phyloP scores from a whole-genome alignment of 495 filamentous ascomycete species.

The Apiosordaria backusii region DNA sequence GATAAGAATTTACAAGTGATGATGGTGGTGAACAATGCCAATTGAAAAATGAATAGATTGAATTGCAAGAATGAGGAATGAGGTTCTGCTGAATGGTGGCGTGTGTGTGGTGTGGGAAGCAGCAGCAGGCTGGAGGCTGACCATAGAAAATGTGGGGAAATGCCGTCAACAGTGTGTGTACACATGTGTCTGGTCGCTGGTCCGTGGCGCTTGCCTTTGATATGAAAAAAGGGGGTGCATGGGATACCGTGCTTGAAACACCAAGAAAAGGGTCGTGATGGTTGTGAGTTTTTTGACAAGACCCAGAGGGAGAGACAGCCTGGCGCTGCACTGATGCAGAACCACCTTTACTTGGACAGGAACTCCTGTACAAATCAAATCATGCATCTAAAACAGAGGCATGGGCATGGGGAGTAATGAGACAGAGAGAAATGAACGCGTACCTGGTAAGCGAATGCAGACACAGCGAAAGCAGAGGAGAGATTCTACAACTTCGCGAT shows the following conservation, averaged over 20 bases:
- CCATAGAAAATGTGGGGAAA: background rate
- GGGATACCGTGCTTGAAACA: background rate
- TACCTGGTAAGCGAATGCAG: conserved; percentile 2
- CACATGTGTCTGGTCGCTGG: background rate
- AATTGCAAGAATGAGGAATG: background rate
- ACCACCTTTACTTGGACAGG: background rate
- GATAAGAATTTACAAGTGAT: background rate
- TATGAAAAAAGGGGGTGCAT: background rate
- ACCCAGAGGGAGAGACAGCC: background rate
- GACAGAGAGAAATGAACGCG: background rate
- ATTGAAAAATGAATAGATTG: background rate
- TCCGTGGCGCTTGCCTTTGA: background rate
- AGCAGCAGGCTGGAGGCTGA: background rate
- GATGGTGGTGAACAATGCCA: background rate
- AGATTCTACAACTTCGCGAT: conserved; percentile 12
- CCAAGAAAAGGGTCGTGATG: background rate
- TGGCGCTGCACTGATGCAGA: background rate
- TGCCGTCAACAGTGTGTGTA: background rate
- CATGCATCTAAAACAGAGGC: background rate
- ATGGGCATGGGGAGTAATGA: background rate
- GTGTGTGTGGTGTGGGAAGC: background rate
- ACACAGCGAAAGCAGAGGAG: background rate
- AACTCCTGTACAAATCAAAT: background rate
- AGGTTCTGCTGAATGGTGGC: background rate
- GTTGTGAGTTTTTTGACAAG: background rate